These are phyloP conservation scores for Clausena lansium DNA, from an alignment of 345 rosid genomes.

Conservation along the genomic window DNA sequence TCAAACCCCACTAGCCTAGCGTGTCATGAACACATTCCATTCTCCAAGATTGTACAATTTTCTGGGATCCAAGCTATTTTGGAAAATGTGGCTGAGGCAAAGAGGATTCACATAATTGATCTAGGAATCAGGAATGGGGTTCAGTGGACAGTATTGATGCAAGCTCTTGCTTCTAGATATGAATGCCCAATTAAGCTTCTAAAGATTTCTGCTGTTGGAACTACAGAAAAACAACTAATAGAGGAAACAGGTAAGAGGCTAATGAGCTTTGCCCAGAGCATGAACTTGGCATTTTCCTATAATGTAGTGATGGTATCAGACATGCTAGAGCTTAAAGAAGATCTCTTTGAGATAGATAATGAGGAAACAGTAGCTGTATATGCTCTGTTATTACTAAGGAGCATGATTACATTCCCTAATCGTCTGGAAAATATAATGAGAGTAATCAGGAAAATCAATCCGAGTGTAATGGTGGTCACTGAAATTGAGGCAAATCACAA, in stretches of 20 bases:
- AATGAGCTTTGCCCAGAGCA: slow-evolving; percentile 31
- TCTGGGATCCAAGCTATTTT: slow-evolving; percentile 45
- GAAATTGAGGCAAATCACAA: slow-evolving; percentile 47
- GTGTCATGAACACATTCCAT: slow-evolving; percentile 33
- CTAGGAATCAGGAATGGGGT: slow-evolving; percentile 32
- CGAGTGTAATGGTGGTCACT: slow-evolving; percentile 36
- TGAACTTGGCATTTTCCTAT: slow-evolving; percentile 40
- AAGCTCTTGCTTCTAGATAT: slow-evolving; percentile 39
- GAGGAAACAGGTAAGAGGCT: slow-evolving; percentile 44
- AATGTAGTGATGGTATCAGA: slow-evolving; percentile 34
- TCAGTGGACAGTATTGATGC: slow-evolving; percentile 49
- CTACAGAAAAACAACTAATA: slow-evolving; percentile 10
- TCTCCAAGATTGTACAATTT: slow-evolving; percentile 31
- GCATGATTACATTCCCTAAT: slow-evolving; percentile 25
- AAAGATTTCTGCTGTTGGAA: slow-evolving; percentile 45
- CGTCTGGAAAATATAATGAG: slow-evolving; percentile 38
- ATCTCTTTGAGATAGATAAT: slow-evolving; percentile 25
- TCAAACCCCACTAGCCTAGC: slow-evolving; percentile 18
- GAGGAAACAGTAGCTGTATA: slow-evolving; percentile 39
- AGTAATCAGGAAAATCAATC: slow-evolving; percentile 32
- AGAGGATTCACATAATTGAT: slow-evolving; percentile 44
- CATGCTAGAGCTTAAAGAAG: slow-evolving; percentile 41
- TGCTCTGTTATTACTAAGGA: slow-evolving; percentile 14
- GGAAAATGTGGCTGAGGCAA: slow-evolving; percentile 39
- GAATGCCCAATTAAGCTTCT: slow-evolving; percentile 36